Evolutionary conservation across 257 asterid species (phyloP), one percentile per base, ranked within the genome.

Genomic region (Handroanthus guayacan): DNA sequence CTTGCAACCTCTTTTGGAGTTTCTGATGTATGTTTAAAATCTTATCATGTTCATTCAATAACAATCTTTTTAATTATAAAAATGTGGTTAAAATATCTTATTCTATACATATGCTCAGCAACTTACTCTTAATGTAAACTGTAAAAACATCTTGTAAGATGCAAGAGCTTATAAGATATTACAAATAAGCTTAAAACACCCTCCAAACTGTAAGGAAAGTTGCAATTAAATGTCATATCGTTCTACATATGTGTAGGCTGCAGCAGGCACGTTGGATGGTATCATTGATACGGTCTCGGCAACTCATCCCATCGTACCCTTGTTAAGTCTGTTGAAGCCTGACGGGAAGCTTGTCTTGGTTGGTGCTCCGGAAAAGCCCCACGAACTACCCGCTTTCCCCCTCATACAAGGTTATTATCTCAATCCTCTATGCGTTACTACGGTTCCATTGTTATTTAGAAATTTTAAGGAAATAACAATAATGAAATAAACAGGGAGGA

Each of bases 321-420:
- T 90, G 70, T 12, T 90, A 34, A 54, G 62, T 50, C 61, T 88
- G 51, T 47, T 89, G 64, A 87, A 86, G 72, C 76, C 90, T 43
- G 74, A 86, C 2, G 93, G 91, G 6, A 87, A 82, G 84, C 77
- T 90, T 52, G 71, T 88, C 18, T 31, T 86, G 84, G 88, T 90
- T n/a, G 96, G 96, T 18, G 90, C 77, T 13, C 89, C 93, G 3
- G 90, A 83, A 4, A 85, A 90, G 80, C 89, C 90, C 6, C 79
- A 83, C 3, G 96, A 90, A 66, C 54, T 90, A 3, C 86, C 89
- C 0, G 81, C 71, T 3, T 85, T 86, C 55, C 83, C 90, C 5
- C 51, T 89, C 3, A 52, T 89, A 14, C 0, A 17, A 16, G 96
- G 93, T 82, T 62, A 73, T 84, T 18, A 14, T 1, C 5, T 31